Evolutionary conservation across 2,329 filamentous ascomycete genomes (phyloP).

Genomic region (Aureobasidium melanogenum): DNA sequence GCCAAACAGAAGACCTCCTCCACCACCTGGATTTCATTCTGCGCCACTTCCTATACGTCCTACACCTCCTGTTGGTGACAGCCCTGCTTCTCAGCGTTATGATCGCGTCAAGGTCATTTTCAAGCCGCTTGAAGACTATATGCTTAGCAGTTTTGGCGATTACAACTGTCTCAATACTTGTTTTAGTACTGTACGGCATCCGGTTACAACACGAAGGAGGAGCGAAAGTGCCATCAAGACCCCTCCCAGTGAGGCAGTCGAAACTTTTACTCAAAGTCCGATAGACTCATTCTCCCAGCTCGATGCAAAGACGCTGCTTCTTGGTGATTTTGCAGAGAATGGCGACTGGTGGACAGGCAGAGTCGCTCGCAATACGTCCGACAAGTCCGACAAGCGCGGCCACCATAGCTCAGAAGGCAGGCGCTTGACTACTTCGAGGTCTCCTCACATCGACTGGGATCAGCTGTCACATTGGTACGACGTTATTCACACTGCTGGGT

Average conservation of each 20-base stretch:
- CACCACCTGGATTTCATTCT: slow-evolving; percentile 20
- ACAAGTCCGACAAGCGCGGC: slow-evolving; percentile 21
- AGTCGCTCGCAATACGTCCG: slow-evolving; percentile 23
- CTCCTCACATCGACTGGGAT: slow-evolving; percentile 66
- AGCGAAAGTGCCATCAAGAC: slow-evolving; percentile 37
- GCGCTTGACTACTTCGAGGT: slow-evolving; percentile 46
- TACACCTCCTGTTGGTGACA: slow-evolving; percentile 18
- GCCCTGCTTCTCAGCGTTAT: slow-evolving; percentile 20
- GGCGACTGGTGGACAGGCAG: slow-evolving; percentile 72
- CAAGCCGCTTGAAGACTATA: slow-evolving; percentile 67
- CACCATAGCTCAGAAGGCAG: slow-evolving; percentile 6
- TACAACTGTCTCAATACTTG: slow-evolving; percentile 68
- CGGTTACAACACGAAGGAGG: slow-evolving; percentile 27
- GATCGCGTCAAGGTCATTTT: slow-evolving; percentile 54
- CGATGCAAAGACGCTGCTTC: slow-evolving; percentile 64
- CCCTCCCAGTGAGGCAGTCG: slow-evolving; percentile 26
- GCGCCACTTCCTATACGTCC: neutral
- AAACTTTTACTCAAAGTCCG: slow-evolving; percentile 23
- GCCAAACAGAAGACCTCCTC: slow-evolving; percentile 25
- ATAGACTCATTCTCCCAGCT: slow-evolving; percentile 47
- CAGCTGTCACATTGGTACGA: slow-evolving; percentile 67
- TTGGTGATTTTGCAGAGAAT: slow-evolving; percentile 73
- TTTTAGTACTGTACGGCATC: slow-evolving; percentile 50
- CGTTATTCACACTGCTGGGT: slow-evolving; percentile 57
- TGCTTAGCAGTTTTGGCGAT: slow-evolving; percentile 58